These are phyloP conservation scores for Penicillium paneum DNA, from an alignment of 2,329 filamentous ascomycete genomes.

Conservation along the genomic window DNA sequence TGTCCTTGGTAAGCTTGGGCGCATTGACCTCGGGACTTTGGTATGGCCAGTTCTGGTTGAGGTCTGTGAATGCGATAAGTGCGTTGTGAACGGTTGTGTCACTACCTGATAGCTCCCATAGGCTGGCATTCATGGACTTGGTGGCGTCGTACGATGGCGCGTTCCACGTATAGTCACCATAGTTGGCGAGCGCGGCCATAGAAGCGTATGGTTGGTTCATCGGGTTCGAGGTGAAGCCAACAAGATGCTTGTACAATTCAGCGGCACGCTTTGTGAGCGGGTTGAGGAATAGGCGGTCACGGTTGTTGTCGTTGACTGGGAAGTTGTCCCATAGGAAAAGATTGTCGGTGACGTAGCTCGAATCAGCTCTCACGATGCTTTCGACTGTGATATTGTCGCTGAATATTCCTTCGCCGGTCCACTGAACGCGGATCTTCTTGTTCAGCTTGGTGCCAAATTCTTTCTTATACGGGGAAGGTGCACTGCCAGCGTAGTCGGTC, in stretches of 20 bases:
- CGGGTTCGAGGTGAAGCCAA: conserved; percentile 24
- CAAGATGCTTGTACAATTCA: conserved; percentile 19
- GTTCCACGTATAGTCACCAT: not conserved
- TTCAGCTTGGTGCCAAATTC: conserved; percentile 21
- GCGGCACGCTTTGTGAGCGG: conserved; percentile 19
- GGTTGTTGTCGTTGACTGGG: conserved; percentile 24
- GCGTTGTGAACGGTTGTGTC: not conserved
- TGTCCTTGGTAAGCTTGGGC: not conserved
- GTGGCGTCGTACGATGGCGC: not conserved
- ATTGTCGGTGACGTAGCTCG: conserved; percentile 23
- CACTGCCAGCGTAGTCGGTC: not conserved
- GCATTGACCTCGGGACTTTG: not conserved
- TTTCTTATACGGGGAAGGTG: not conserved
- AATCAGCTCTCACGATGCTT: conserved; percentile 1
- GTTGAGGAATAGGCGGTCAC: conserved; percentile 24
- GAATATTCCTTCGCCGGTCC: conserved; percentile 26
- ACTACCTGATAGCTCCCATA: not conserved
- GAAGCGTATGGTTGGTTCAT: conserved; percentile 16
- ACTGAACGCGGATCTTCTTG: conserved; percentile 25
- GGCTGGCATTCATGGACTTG: not conserved
- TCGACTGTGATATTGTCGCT: conserved; percentile 18
- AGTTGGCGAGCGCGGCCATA: not conserved
- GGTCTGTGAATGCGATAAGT: not conserved
- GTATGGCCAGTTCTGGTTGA: conserved; percentile 1
- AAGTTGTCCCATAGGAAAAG: conserved; percentile 26